Evolutionary conservation across 352 stramenopile species (phyloP).

Genomic region (Globisporangium radiosum): DNA sequence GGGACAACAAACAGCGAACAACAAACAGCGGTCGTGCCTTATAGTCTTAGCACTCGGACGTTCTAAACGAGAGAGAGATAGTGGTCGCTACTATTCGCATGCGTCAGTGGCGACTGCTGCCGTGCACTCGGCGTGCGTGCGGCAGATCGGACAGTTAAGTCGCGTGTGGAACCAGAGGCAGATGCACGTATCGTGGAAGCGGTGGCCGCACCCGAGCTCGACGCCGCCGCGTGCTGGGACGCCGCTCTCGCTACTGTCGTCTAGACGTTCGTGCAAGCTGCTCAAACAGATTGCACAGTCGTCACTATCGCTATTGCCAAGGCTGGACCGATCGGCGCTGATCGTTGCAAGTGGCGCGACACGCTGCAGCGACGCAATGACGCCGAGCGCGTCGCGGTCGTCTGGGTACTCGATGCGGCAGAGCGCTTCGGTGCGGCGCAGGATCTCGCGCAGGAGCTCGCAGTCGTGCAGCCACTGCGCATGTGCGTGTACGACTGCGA

Average conservation of each 20-base stretch:
- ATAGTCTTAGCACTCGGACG: neutral
- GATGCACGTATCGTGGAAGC: conserved; percentile 74
- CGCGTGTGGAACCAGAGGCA: conserved; percentile 58
- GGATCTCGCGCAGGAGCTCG: conserved; percentile 37
- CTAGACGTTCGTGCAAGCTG: conserved; percentile 3
- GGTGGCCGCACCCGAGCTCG: conserved; percentile 50
- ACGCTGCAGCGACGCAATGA: conserved; percentile 37
- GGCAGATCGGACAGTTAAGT: conserved; percentile 62
- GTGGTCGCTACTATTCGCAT: neutral
- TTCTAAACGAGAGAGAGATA: too few relatives aligned
- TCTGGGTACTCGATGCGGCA: conserved; percentile 45
- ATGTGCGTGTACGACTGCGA: conserved; percentile 26
- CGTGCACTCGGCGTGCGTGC: conserved; percentile 9
- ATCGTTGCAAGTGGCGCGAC: conserved; percentile 11
- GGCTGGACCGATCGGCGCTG: neutral
- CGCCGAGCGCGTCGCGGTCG: conserved; percentile 30
- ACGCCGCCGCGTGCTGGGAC: conserved; percentile 17
- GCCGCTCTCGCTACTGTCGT: neutral
- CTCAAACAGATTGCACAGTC: conserved; percentile 64
- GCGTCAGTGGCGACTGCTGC: neutral
- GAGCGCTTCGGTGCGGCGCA: conserved; percentile 37
- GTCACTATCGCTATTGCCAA: neutral
- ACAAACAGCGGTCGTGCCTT: neutral
- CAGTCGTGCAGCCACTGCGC: conserved; percentile 48
- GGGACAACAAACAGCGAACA: neutral